These are phyloP conservation scores for Tardiomyces blankii DNA, from an alignment of 1,139 yeast species.

Conservation along the genomic window DNA sequence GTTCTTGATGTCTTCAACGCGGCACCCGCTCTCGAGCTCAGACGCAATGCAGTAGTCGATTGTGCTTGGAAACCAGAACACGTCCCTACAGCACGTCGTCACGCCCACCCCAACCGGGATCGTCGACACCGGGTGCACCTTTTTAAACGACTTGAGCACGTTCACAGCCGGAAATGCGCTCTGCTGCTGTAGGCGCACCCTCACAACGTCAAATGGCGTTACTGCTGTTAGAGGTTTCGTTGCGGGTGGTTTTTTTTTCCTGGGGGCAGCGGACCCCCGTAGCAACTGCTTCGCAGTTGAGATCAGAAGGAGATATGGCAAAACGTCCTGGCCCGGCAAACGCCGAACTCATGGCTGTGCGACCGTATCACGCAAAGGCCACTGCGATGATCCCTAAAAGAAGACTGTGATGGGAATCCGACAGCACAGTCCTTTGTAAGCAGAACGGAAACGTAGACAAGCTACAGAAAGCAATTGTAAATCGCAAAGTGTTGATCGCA, in stretches of 20 bases:
- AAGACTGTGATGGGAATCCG: too few species aligned
- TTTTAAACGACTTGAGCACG: slow-evolving; percentile 10
- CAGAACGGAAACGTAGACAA: too few species aligned
- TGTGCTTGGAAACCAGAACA: slow-evolving; percentile 29
- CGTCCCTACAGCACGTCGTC: slow-evolving; percentile 31
- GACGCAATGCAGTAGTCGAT: slow-evolving; percentile 31
- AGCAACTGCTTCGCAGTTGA: too few species aligned
- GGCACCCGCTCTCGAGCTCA: slow-evolving; percentile 23
- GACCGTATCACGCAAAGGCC: too few species aligned
- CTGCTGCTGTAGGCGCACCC: slow-evolving; percentile 87
- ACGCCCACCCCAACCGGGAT: slow-evolving; percentile 23
- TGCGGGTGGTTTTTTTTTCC: not conserved
- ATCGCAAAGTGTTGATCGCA: too few species aligned
- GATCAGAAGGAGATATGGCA: too few species aligned
- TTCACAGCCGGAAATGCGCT: slow-evolving; percentile 27
- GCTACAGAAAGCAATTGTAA: too few species aligned
- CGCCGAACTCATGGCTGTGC: too few species aligned
- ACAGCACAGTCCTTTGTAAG: too few species aligned
- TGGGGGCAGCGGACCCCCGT: slow-evolving; percentile 7
- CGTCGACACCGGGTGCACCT: slow-evolving; percentile 12
- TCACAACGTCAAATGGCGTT: slow-evolving; percentile 89
- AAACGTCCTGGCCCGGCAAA: too few species aligned
- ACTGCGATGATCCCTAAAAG: too few species aligned
- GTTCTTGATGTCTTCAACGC: slow-evolving; percentile 23
- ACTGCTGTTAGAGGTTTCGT: slow-evolving; percentile 34